These are phyloP conservation scores for Saccharum spontaneum DNA, from an alignment of 176 grass and related monocot genomes.

Conservation along the genomic window DNA sequence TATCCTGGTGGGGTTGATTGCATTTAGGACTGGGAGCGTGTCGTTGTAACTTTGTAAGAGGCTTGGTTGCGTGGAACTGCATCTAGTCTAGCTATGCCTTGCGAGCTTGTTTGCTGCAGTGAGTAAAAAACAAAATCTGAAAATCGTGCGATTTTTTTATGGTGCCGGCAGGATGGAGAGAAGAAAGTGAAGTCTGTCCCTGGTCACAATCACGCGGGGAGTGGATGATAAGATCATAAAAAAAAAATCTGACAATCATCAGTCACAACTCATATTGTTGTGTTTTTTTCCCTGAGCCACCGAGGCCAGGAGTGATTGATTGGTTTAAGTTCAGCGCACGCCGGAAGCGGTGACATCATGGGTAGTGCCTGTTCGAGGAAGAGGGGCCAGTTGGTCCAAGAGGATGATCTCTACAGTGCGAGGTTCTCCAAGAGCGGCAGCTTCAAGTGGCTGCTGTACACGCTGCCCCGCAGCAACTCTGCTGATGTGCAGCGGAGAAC, in stretches of 20 bases:
- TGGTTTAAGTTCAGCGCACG: neutral
- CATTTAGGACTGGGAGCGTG: conserved; percentile 9
- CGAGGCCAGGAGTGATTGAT: conserved; percentile 8
- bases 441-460: conserved; percentile 82
- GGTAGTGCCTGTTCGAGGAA: conserved; percentile 93
- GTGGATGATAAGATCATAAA: conserved; percentile 25
- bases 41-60: neutral
- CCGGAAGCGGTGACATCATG: conserved; percentile 29
- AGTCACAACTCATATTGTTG: neutral
- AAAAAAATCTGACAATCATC: neutral
- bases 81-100: neutral
- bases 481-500: conserved; percentile 33
- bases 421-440: conserved; percentile 90
- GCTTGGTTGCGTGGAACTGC: conserved; percentile 16
- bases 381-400: conserved; percentile 56
- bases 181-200: neutral
- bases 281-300: neutral
- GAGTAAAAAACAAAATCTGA: neutral
- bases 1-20: conserved; percentile 1
- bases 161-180: conserved; percentile 40
- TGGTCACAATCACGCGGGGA: neutral
- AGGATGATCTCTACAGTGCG: conserved; percentile 49
- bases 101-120: neutral
- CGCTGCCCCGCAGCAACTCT: conserved; percentile 54
- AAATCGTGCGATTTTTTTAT: neutral